phyloP scores from a whole-genome alignment of 1,139 yeast genomes.

The Neolecta irregularis region DNA sequence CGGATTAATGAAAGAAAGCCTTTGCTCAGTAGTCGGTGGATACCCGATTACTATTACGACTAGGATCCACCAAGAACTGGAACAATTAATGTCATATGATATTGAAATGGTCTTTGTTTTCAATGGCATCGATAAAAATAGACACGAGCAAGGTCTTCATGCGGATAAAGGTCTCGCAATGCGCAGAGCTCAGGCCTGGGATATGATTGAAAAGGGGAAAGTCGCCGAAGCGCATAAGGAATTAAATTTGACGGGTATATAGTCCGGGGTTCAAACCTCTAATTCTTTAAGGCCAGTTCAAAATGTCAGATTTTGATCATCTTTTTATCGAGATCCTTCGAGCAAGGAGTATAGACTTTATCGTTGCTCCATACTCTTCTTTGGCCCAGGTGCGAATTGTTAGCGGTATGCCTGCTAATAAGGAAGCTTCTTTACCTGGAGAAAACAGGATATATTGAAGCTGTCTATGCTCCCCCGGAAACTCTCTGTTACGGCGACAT shows the following conservation, averaged over 20 bases:
- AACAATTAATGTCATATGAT: not conserved
- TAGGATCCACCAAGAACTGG: conserved; percentile 1
- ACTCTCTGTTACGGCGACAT: conserved; percentile 51
- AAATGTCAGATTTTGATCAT: conserved; percentile 11
- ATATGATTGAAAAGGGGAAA: conserved; percentile 22
- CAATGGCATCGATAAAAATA: conserved; percentile 2
- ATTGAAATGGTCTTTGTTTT: conserved; percentile 3
- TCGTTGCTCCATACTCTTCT: conserved; percentile 73
- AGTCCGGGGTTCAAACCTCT: conserved; percentile 7
- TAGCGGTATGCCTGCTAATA: conserved; percentile 30
- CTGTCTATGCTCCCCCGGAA: too few species aligned
- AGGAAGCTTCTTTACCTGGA: conserved; percentile 67
- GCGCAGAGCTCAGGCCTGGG: conserved; percentile 25
- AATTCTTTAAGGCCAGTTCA: conserved; percentile 16
- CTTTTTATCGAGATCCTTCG: conserved; percentile 24
- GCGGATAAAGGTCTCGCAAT: not conserved
- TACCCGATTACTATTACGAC: conserved; percentile 1
- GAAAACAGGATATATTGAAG: conserved; percentile 57
- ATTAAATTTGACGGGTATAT: conserved; percentile 4
- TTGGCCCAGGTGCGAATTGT: conserved; percentile 70
- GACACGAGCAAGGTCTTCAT: too few species aligned
- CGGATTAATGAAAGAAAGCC: not conserved
- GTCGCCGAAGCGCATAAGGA: conserved; percentile 23
- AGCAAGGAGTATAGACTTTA: conserved; percentile 43
- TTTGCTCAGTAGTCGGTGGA: not conserved